phyloP scores from a whole-genome alignment of 2,329 filamentous ascomycete genomes.

The Colletotrichum falcatum region DNA sequence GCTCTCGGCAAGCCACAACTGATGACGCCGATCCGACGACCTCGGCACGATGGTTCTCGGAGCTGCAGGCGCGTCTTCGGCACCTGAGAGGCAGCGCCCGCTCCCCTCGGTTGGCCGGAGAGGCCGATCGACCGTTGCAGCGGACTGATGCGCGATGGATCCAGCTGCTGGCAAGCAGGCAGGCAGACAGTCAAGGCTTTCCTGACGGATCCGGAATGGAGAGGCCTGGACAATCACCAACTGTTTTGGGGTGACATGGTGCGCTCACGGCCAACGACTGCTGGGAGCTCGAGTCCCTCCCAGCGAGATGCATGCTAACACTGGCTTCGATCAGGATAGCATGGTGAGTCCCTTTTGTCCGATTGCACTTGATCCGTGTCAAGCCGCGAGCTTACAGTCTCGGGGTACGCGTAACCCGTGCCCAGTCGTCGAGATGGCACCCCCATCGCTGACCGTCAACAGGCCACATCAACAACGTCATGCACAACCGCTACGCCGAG shows the following conservation, averaged over 20 bases:
- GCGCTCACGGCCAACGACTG: not conserved
- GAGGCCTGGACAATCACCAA: not conserved
- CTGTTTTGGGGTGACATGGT: slow-evolving; percentile 1
- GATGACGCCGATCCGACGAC: not conserved
- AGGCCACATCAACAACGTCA: not conserved
- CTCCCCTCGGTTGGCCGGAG: not conserved
- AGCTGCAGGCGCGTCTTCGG: not conserved
- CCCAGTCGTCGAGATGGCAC: too few relatives aligned
- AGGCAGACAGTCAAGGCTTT: slow-evolving; percentile 1
- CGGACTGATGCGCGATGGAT: not conserved
- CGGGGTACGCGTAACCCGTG: not conserved
- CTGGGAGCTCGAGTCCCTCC: not conserved
- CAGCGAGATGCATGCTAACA: not conserved
- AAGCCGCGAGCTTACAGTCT: not conserved
- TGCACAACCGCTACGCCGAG: not conserved
- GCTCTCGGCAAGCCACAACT: not conserved
- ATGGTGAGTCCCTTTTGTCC: not conserved
- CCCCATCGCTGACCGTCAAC: not conserved
- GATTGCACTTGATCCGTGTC: too few relatives aligned
- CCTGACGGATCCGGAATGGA: not conserved
- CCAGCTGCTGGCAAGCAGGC: not conserved
- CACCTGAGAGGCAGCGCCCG: not conserved
- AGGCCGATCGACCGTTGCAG: not conserved
- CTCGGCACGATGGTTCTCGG: not conserved
- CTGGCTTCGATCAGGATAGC: not conserved